Percentiles rank a stretch among this genome's conserved stretches.
These are phyloP conservation scores for Cryptococcus neoformans DNA, from an alignment of 1,284 basidiomycete species.

Conservation along the genomic window DNA sequence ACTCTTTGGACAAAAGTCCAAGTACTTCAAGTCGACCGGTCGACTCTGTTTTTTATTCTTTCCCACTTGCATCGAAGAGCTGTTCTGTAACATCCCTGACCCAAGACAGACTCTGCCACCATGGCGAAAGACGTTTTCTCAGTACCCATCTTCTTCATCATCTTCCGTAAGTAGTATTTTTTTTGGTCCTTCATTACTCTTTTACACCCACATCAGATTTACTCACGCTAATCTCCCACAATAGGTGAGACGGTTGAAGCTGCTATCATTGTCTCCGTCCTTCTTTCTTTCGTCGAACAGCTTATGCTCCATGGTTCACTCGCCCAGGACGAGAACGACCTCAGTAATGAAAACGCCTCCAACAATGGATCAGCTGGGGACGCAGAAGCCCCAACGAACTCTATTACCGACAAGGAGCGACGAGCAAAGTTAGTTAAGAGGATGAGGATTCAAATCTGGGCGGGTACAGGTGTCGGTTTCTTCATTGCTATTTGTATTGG, in stretches of 20 bases:
- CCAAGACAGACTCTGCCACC: constrained; percentile 10
- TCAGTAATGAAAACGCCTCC: constrained; percentile 2
- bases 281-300: constrained; percentile 52
- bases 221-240: neutral
- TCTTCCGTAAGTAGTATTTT: constrained; percentile 43
- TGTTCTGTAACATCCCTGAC: neutral
- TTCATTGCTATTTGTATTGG: constrained; percentile 68
- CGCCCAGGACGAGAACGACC: neutral
- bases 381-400: neutral
- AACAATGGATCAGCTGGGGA: constrained; percentile 6
- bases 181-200: neutral
- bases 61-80: too few species aligned
- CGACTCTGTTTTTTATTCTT: too few species aligned
- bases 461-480: constrained; percentile 72
- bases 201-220: neutral
- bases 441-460: constrained; percentile 64
- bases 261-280: constrained; percentile 49
- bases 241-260: constrained; percentile 50
- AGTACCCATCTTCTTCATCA: constrained; percentile 52
- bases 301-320: constrained; percentile 44
- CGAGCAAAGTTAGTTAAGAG: constrained; percentile 41
- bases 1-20: too few species aligned
- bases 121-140: constrained; percentile 46
- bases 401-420: constrained; percentile 13
- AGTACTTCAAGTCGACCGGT: too few species aligned